Percentiles rank a stretch among this genome's conserved stretches.
phyloP scores from a whole-genome alignment of 108 stramenopile species.

The Fragilariopsis cylindrus region DNA sequence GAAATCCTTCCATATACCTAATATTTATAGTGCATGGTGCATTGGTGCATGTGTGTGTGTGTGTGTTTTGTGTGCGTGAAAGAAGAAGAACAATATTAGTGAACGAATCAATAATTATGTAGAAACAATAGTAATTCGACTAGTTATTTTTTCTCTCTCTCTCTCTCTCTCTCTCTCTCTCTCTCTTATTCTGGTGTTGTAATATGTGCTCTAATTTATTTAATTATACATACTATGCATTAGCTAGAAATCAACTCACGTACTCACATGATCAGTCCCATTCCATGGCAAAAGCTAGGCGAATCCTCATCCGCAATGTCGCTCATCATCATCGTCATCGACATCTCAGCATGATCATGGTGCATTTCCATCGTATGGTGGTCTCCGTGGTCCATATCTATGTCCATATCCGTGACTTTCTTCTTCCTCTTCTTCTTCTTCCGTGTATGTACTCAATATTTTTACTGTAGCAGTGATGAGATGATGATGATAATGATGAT shows the following conservation, averaged over 20 bases:
- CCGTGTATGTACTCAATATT: background rate
- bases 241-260: no score
- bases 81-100: conserved; percentile 1
- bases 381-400: background rate
- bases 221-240: background rate
- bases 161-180: no score
- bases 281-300: conserved; percentile 19
- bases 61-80: background rate
- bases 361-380: conserved; percentile 7
- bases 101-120: background rate
- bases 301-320: background rate
- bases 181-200: no score
- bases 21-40: no score
- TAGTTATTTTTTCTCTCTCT: no score
- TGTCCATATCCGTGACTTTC: background rate
- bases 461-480: background rate
- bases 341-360: background rate
- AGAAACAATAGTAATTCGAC: no score
- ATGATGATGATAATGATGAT: no score
- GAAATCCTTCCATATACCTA: conserved; percentile 50
- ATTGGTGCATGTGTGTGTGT: no score
- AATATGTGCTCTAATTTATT: background rate
- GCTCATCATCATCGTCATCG: background rate
- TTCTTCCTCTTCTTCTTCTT: background rate
- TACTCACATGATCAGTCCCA: conserved; percentile 40